phyloP scores from a whole-genome alignment of 2,329 filamentous ascomycete genomes.

The Cephalotrichum gorgonifer region DNA sequence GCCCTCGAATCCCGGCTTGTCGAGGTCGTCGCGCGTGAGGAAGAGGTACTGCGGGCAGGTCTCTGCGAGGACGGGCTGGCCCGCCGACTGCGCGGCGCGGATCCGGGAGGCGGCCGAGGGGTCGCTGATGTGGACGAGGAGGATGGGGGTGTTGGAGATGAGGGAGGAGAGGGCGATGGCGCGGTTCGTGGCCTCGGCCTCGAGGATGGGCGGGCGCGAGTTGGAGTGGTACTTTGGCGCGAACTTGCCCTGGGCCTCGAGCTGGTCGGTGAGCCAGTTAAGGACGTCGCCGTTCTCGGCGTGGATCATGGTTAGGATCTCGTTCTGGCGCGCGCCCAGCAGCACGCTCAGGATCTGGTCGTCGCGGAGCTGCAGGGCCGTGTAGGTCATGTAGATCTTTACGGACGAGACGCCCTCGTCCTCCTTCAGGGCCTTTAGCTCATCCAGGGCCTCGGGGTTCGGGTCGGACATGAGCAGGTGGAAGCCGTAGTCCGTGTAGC shows the following conservation, averaged over 20 bases:
- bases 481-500: constrained; percentile 47
- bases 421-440: constrained; percentile 22
- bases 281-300: constrained; percentile 44
- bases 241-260: constrained; percentile 34
- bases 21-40: constrained; percentile 38
- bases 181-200: constrained; percentile 41
- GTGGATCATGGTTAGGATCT: constrained; percentile 44
- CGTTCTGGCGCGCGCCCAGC: constrained; percentile 22
- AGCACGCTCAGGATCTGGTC: constrained; percentile 39
- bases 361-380: constrained; percentile 36
- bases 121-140: constrained; percentile 42
- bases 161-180: constrained; percentile 38
- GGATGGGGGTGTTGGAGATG: constrained; percentile 34
- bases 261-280: constrained; percentile 40
- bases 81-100: constrained; percentile 32
- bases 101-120: constrained; percentile 34
- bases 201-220: constrained; percentile 36
- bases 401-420: constrained; percentile 32
- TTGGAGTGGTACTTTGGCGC: constrained; percentile 40
- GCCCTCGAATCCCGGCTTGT: constrained; percentile 39
- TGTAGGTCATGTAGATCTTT: constrained; percentile 44
- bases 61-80: constrained; percentile 40
- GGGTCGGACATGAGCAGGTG: constrained; percentile 41
- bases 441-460: constrained; percentile 24
- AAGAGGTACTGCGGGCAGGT: constrained; percentile 48